Evolutionary conservation across 2,329 filamentous ascomycete species (phyloP).

Genomic region (Acrodontium crateriforme): DNA sequence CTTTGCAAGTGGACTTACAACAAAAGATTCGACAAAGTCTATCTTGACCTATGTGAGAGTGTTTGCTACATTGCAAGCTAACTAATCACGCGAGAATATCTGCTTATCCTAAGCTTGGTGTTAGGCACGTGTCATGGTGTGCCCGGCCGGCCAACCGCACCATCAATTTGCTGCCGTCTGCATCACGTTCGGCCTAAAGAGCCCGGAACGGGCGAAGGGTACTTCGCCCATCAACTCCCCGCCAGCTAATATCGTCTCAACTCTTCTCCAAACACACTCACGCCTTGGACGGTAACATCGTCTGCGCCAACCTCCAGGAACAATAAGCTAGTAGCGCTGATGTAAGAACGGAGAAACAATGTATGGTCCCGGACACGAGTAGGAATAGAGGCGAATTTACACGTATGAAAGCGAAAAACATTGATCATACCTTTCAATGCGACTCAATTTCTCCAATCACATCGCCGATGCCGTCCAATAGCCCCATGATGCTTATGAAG

Average conservation of each 20-base stretch:
- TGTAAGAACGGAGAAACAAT: no score
- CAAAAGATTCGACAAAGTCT: slow-evolving; percentile 6
- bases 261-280: slow-evolving; percentile 13
- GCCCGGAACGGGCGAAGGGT: slow-evolving; percentile 3
- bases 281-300: slow-evolving; percentile 39
- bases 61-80: slow-evolving; percentile 9
- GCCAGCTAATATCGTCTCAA: not conserved
- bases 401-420: no score
- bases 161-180: slow-evolving; percentile 8
- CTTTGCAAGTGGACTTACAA: slow-evolving; percentile 4
- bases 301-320: slow-evolving; percentile 28
- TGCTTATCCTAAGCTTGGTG: slow-evolving; percentile 12
- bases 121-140: slow-evolving; percentile 8
- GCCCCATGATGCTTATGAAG: no score
- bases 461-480: no score
- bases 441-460: no score
- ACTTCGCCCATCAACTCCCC: slow-evolving; percentile 1
- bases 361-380: no score
- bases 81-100: slow-evolving; percentile 12
- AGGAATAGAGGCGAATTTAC: no score
- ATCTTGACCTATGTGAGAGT: slow-evolving; percentile 2
- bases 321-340: no score
- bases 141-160: slow-evolving; percentile 8
- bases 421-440: no score
- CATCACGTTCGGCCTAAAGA: slow-evolving; percentile 7